These are phyloP conservation scores for Vigna unguiculata DNA, from an alignment of 306 rosid species.

Conservation along the genomic window DNA sequence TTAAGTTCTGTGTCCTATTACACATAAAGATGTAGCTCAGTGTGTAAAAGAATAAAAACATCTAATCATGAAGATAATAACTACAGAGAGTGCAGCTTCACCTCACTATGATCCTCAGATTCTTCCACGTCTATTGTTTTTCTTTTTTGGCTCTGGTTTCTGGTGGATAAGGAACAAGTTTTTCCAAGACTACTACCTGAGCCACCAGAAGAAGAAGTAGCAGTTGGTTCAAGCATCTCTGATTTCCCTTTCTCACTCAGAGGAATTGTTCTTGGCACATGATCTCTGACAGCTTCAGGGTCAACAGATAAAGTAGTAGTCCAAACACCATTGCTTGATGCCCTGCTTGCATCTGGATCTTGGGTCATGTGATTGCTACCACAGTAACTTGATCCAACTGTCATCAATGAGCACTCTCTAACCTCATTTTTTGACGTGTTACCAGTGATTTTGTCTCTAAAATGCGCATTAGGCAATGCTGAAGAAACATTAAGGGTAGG, in stretches of 20 bases:
- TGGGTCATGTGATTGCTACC: slow-evolving; percentile 78
- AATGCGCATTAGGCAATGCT: slow-evolving; percentile 50
- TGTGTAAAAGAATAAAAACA: slow-evolving; percentile 4
- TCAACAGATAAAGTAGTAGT: slow-evolving; percentile 57
- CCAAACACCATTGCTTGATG: slow-evolving; percentile 64
- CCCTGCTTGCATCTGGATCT: slow-evolving; percentile 61
- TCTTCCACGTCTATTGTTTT: slow-evolving; percentile 75
- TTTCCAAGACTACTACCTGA: slow-evolving; percentile 83
- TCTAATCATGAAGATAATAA: slow-evolving; percentile 8
- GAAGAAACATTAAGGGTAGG: slow-evolving; percentile 47
- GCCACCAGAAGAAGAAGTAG: slow-evolving; percentile 78
- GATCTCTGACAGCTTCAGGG: slow-evolving; percentile 45
- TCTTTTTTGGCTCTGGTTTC: slow-evolving; percentile 69
- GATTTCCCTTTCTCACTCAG: slow-evolving; percentile 58
- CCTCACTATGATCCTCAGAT: slow-evolving; percentile 86
- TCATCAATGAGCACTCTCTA: slow-evolving; percentile 71
- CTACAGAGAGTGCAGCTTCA: slow-evolving; percentile 42
- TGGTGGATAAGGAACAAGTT: slow-evolving; percentile 62
- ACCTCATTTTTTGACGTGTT: slow-evolving; percentile 50
- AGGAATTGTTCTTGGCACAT: slow-evolving; percentile 48
- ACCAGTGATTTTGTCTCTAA: slow-evolving; percentile 48
- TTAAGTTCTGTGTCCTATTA: slow-evolving; percentile 74
- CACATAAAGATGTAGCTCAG: slow-evolving; percentile 28
- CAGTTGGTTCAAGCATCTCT: slow-evolving; percentile 66
- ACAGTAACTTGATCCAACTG: slow-evolving; percentile 78